Conservation (phyloP, 441 rosid species). For the Gossypium aridum region DNA sequence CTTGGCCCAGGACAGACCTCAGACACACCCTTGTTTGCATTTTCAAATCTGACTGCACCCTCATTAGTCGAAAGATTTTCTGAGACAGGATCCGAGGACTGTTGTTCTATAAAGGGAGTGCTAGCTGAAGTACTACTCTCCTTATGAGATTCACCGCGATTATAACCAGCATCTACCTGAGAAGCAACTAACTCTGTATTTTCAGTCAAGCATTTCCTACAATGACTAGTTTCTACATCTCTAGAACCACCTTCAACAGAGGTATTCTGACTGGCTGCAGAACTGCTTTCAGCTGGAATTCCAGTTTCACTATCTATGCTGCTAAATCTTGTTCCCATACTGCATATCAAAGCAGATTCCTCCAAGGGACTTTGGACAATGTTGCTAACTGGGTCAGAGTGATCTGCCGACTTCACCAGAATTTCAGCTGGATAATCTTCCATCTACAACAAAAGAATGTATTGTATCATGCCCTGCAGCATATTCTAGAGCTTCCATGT, state of each 20-base stretch:
- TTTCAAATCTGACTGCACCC: slow-evolving; percentile 35
- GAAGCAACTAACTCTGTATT: slow-evolving; percentile 34
- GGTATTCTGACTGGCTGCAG: slow-evolving; percentile 16
- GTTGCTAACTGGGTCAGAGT: slow-evolving; percentile 18
- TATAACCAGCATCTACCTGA: slow-evolving; percentile 36
- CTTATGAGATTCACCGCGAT: slow-evolving; percentile 32
- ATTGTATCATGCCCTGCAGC: slow-evolving; percentile 5
- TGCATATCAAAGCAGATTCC: slow-evolving; percentile 22
- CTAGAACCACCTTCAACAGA: slow-evolving; percentile 20
- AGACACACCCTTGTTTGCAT: slow-evolving; percentile 30
- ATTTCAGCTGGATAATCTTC: slow-evolving; percentile 32
- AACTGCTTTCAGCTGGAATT: slow-evolving; percentile 28
- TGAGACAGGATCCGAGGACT: slow-evolving; percentile 40
- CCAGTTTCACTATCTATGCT: slow-evolving; percentile 27
- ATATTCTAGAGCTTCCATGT: slow-evolving; percentile 4
- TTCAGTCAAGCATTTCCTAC: slow-evolving; percentile 27
- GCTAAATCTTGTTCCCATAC: slow-evolving; percentile 25
- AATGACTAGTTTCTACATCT: slow-evolving; percentile 22
- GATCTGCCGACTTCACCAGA: slow-evolving; percentile 26
- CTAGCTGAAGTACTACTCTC: slow-evolving; percentile 34
- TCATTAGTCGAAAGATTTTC: slow-evolving; percentile 37
- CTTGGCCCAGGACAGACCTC: slow-evolving; percentile 29
- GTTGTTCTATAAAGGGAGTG: slow-evolving; percentile 38
- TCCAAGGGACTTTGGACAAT: slow-evolving; percentile 20
- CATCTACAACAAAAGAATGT: slow-evolving; percentile 27